phyloP scores from a whole-genome alignment of 1,284 basidiomycete species.

The Termitomyces sp. region DNA sequence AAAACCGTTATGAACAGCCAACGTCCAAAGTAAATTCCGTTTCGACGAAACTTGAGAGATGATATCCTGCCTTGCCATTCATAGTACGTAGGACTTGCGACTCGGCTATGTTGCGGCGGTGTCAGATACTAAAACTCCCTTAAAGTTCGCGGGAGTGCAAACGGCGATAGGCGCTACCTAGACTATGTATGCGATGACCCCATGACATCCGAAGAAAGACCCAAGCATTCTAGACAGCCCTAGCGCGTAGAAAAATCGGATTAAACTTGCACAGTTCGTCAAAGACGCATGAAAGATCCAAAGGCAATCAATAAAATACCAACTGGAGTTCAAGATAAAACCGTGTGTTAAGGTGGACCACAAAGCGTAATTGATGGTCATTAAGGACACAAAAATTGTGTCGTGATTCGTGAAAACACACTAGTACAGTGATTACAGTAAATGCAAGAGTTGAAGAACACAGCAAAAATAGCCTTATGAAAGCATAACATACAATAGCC shows the following conservation, averaged over 20 bases:
- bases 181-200: background rate
- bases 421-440: constrained; percentile 6
- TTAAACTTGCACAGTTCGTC: background rate
- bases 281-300: background rate
- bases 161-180: background rate
- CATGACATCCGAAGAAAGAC: background rate
- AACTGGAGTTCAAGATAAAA: background rate
- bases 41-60: too few relatives aligned
- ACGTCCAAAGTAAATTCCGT: too few relatives aligned
- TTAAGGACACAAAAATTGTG: background rate
- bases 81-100: background rate
- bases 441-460: background rate
- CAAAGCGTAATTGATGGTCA: background rate
- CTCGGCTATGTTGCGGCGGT: background rate
- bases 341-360: background rate
- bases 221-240: background rate
- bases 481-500: background rate
- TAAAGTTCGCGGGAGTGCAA: background rate
- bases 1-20: too few relatives aligned
- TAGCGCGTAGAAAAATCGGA: background rate
- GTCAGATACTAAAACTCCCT: too few relatives aligned
- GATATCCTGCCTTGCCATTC: too few relatives aligned
- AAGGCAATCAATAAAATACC: background rate
- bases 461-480: background rate
- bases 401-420: background rate